These are phyloP conservation scores for Lomentospora prolificans DNA, from an alignment of 2,329 filamentous ascomycete genomes.

Conservation along the genomic window DNA sequence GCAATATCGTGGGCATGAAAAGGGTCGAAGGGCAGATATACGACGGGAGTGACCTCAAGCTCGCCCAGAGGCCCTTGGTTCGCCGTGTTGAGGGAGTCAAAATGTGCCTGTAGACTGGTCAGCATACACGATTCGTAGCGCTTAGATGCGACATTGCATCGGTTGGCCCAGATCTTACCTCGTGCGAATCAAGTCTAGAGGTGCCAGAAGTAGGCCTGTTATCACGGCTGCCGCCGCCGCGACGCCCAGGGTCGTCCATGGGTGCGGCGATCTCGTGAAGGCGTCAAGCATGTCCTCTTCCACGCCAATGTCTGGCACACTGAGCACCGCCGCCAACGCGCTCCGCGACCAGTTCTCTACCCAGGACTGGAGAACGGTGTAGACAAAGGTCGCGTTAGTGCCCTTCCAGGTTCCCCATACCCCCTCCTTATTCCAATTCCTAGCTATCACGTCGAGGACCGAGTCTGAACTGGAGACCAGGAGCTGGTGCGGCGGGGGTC, in stretches of 20 bases:
- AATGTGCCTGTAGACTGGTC: constrained; percentile 63
- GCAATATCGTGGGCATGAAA: constrained; percentile 73
- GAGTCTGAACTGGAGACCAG: constrained; percentile 67
- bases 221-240: constrained; percentile 53
- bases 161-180: constrained; percentile 27
- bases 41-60: constrained; percentile 68
- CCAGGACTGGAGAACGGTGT: constrained; percentile 75
- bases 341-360: constrained; percentile 89
- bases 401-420: constrained; percentile 92
- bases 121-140: constrained; percentile 27
- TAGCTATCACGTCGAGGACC: constrained; percentile 73
- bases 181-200: constrained; percentile 83
- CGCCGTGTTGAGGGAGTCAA: constrained; percentile 68
- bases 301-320: constrained; percentile 74
- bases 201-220: constrained; percentile 73
- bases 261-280: constrained; percentile 63
- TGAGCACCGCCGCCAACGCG: constrained; percentile 80
- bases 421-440: constrained; percentile 83
- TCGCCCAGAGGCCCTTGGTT: constrained; percentile 68
- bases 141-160: neutral
- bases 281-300: constrained; percentile 58
- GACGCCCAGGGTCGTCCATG: constrained; percentile 70
- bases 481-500: constrained; percentile 49
- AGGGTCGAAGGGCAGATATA: constrained; percentile 62
- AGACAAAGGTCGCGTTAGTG: constrained; percentile 86